Conservation (phyloP, 2,329 filamentous ascomycete genomes). For the Graphilbum sp. region DNA sequence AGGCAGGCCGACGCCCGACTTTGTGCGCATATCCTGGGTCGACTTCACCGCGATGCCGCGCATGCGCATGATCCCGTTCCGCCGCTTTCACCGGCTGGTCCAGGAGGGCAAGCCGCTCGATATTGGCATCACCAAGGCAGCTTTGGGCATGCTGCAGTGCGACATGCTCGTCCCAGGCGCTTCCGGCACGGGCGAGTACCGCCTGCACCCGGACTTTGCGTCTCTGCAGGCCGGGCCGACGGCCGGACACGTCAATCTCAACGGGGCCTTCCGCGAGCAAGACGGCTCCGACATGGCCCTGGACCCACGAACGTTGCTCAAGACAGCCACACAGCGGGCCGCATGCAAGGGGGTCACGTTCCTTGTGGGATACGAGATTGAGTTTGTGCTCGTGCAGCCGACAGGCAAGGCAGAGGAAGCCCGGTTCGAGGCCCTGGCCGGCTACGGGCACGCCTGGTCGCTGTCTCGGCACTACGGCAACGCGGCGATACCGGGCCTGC, state of each 20-base stretch:
- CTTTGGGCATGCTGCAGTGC: slow-evolving; percentile 50
- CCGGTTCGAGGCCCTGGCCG: slow-evolving; percentile 27
- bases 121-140: slow-evolving; percentile 47
- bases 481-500: slow-evolving; percentile 34
- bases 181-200: slow-evolving; percentile 46
- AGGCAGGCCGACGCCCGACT: slow-evolving; percentile 37
- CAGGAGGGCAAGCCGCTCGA: slow-evolving; percentile 24
- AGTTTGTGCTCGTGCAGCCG: slow-evolving; percentile 51
- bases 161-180: slow-evolving; percentile 40
- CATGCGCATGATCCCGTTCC: slow-evolving; percentile 50
- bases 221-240: slow-evolving; percentile 43
- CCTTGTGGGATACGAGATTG: slow-evolving; percentile 65
- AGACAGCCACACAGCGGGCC: slow-evolving; percentile 34
- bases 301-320: slow-evolving; percentile 43
- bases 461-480: slow-evolving; percentile 46
- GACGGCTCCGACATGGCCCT: slow-evolving; percentile 25
- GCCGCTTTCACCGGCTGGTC: slow-evolving; percentile 32
- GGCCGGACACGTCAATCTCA: slow-evolving; percentile 46
- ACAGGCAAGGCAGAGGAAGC: background rate
- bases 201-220: slow-evolving; percentile 46
- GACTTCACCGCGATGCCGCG: slow-evolving; percentile 60
- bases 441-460: slow-evolving; percentile 55
- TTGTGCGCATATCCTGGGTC: slow-evolving; percentile 59
- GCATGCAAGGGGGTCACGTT: slow-evolving; percentile 37
- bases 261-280: slow-evolving; percentile 46